Base-by-base conservation (phyloP, 192 early-diverging fungal genomes). In the Coemansia sp. region DNA sequence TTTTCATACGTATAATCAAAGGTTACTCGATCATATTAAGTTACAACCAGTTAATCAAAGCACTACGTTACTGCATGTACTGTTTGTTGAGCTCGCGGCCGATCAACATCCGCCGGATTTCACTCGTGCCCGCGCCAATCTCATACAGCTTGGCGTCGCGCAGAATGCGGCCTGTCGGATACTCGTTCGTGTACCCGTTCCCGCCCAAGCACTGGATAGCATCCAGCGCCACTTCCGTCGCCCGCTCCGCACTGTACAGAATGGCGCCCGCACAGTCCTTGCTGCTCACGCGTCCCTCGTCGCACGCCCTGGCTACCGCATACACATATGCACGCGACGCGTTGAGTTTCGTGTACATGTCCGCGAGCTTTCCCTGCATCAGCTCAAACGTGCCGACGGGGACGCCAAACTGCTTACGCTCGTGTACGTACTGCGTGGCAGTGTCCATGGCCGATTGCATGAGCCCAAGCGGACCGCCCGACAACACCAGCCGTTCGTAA, bases 341-440 rank as follows among this genome's bases (percentile, higher is more conserved):
- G 60, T 88, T 92, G 28, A 94, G 81, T 70, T 95, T 95, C n/a
- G 92, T 95, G 83, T 95, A 95, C 91, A 97, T 97, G 61, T 97
- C 95, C 18, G 95, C 95, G 56, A 97, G 74, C 71, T 95, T 97
- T n/a, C 87, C 92, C 79, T 98, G 94, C 46, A 98, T 79, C 44
- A 96, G 79, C 83, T 96, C 90, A 83, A 95, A 98, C 56, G 92
- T 81, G 11, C 91, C 93, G 68, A 98, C 88, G 17, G 86, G 86
- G 26, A 83, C 66, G 56, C 87, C 88, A 82, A 98, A 96, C 74
- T 98, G 95, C 34, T 90, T 84, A 11, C 95, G 86, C 52, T 88
- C 82, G 60, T 95, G 90, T 4, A 92, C 90, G 68, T 96, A 98
- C 28, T 91, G 89, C 14, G 93, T 70, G 7, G 89, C 83, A 17